These are phyloP conservation scores for Limonium bicolor DNA, from an alignment of 148 eudicot species.

Conservation along the genomic window DNA sequence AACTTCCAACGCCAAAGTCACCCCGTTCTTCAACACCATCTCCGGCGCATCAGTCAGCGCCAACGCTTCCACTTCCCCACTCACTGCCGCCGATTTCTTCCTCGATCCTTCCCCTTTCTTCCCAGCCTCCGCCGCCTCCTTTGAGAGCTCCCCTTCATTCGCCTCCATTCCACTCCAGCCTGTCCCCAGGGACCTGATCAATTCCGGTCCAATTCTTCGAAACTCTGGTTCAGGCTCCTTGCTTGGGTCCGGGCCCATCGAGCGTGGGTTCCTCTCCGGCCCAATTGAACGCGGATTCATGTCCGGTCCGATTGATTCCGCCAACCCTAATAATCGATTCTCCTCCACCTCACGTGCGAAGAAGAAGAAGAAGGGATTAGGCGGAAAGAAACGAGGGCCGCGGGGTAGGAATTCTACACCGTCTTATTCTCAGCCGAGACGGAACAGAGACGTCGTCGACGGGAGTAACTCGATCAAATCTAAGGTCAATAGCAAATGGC, in stretches of 20 bases:
- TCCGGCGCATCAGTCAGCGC: slow-evolving; percentile 67
- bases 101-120: slow-evolving; percentile 8
- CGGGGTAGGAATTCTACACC: slow-evolving; percentile 1
- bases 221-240: slow-evolving; percentile 4
- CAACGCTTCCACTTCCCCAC: slow-evolving; percentile 47
- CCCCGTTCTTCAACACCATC: slow-evolving; percentile 16
- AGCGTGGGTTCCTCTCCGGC: slow-evolving; percentile 48
- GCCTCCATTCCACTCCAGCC: slow-evolving; percentile 54
- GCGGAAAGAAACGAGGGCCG: not conserved
- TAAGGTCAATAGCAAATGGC: slow-evolving; percentile 29
- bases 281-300: slow-evolving; percentile 43
- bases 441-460: no score
- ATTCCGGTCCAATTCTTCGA: slow-evolving; percentile 6
- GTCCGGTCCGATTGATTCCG: slow-evolving; percentile 43
- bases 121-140: slow-evolving; percentile 22
- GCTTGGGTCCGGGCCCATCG: slow-evolving; percentile 29
- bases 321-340: not conserved
- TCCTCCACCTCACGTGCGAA: no score
- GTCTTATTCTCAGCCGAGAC: not conserved
- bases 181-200: slow-evolving; percentile 19
- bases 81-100: slow-evolving; percentile 23
- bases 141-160: slow-evolving; percentile 40
- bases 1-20: slow-evolving; percentile 14
- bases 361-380: not conserved
- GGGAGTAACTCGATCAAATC: not conserved